Base-by-base conservation (phyloP, 495 filamentous ascomycete genomes). In the Tuber umbilicatum region DNA sequence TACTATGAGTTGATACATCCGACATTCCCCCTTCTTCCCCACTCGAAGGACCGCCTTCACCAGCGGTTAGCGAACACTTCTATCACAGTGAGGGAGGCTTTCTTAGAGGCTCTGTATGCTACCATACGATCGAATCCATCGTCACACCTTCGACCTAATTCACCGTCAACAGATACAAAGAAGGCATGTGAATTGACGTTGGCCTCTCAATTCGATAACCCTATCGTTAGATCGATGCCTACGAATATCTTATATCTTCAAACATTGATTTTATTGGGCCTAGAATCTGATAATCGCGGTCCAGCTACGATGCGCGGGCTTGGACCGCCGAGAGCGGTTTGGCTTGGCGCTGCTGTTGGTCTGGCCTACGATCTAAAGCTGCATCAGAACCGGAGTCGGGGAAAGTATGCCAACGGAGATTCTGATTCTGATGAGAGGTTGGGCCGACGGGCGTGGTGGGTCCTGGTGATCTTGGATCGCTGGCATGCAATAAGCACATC, bases 1-100 rank as follows among this genome's bases (percentile, higher is more conserved):
- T 94, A 94, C 80, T 90, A 92, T 72, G 85, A 87, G 31, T 84
- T 87, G 41, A 89, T 96, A 27, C 92, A 96, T 79, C 88, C 89
- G 2, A 88, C 89, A 23, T 89, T 94, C 72, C 93, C 93, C 0
- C 84, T 96, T 5, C 86, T 97, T 23, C 88, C 92, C 1, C 85
- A 88, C 77, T 89, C 86, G 47, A 92, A 90, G 78, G 85, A 87
- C 47, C 85, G 88, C 9, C 85, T 93, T 5, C 85, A 89, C 64
- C 86, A 87, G 19, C 85, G 90, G 60, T 83, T 95, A 31, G 86
- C 87, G 16, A 86, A 88, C 70, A 90, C 89, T 79, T 87, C 89
- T 7, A 78, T 85, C 12, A 83, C 85, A 19, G 84, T 93, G 7
- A 89, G 91, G 71, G 89, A 92, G 69, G 91, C 90, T 0, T 93